phyloP scores from a whole-genome alignment of 2,329 filamentous ascomycete species.

The Exophiala aquamarina region DNA sequence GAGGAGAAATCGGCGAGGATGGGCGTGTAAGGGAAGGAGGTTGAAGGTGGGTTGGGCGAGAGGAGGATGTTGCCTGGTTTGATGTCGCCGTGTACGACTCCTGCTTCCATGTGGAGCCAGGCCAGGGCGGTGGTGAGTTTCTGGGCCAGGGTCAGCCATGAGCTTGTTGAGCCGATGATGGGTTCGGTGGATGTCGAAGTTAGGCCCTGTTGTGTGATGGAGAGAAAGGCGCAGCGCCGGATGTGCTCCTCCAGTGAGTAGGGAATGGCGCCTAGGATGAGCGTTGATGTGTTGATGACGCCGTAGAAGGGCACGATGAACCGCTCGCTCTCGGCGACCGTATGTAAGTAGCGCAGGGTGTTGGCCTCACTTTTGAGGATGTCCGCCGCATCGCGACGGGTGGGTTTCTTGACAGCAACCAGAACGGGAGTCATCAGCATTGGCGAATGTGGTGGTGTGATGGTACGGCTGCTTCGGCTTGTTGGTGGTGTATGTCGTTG shows the following conservation, averaged over 20 bases:
- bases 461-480: too few species aligned
- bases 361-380: constrained; percentile 45
- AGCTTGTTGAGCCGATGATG: constrained; percentile 37
- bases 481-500: background rate
- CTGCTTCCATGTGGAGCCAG: constrained; percentile 43
- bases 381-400: constrained; percentile 39
- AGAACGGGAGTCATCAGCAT: constrained; percentile 26
- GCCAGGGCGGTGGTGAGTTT: constrained; percentile 42
- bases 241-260: constrained; percentile 44
- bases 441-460: constrained; percentile 32
- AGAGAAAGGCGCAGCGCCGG: constrained; percentile 33
- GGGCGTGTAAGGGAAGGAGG: constrained; percentile 39
- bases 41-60: constrained; percentile 16
- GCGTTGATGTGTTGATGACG: constrained; percentile 39
- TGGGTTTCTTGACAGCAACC: constrained; percentile 47
- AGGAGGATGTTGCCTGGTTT: constrained; percentile 49
- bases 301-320: constrained; percentile 48
- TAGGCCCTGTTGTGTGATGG: constrained; percentile 31
- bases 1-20: constrained; percentile 48
- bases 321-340: constrained; percentile 32
- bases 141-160: constrained; percentile 42
- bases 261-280: constrained; percentile 47
- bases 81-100: constrained; percentile 49
- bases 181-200: constrained; percentile 48
- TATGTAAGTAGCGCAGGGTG: constrained; percentile 40